Base-by-base conservation (phyloP, 805 yeast species). In the Nakazawaea holstii region DNA sequence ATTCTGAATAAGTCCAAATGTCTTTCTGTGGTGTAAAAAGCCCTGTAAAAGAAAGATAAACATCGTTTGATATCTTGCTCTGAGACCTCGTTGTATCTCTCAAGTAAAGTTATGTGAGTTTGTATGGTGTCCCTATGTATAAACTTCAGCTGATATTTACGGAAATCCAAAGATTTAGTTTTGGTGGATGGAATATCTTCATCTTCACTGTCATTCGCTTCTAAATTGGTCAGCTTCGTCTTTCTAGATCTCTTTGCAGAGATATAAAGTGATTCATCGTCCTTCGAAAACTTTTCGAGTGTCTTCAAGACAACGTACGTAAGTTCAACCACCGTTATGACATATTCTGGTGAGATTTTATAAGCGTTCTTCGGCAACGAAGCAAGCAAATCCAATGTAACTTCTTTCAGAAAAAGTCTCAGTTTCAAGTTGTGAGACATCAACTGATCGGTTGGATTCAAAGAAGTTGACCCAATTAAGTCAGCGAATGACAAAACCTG, bases 331-430 rank as follows among this genome's bases (percentile, higher is more conserved):
- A 80, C 69, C 20, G 79, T 79, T 38, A 70, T 72, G 29, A 85
- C 74, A 57, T 76, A 86, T 6, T 73, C 75, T 2, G 84, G 74
- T 0, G 95, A 79, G 52, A 82, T 80, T 50, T 74, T 79, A 28
- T 75, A 65, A 0, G 92, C 87, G 11, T 76, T 70, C 47, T 77
- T 77, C 0, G 96, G 88, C 30, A 89, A 61, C 14, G 64, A 66
- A 2, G 79, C 69, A 4, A 92, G 58, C 33, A 79, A 59, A 39
- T 76, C 79, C 27, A 88, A 64, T 45, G 79, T 76, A 20, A 68
- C 73, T 44, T 80, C 82, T 45, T 80, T 83, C 49, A 84, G 78
- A 55, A 92, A 89, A n/a, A 92, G 66, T 39, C 82, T 75, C 39
- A 87, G 68, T 15, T 82, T 73, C 49, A 85, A 77, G 20, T 80